Evolutionary conservation across 2,329 filamentous ascomycete species (phyloP).

Genomic region (Trichophaea hybrida): DNA sequence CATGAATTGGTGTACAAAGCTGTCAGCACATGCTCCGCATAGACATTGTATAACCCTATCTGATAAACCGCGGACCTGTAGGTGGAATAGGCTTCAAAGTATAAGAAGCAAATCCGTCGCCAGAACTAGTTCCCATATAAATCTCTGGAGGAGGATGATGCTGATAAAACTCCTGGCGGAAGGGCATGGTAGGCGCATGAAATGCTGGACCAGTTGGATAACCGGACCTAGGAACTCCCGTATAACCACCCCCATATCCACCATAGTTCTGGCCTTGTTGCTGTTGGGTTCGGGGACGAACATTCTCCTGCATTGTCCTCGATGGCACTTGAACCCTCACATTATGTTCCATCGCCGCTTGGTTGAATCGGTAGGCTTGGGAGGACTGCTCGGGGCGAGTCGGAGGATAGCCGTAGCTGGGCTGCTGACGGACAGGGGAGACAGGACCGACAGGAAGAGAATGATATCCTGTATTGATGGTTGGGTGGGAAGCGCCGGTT

Average conservation of each 20-base stretch:
- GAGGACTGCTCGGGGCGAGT: not conserved
- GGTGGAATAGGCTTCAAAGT: not conserved
- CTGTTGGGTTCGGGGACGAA: not conserved
- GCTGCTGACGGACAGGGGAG: not conserved
- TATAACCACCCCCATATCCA: not conserved
- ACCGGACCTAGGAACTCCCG: not conserved
- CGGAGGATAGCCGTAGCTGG: not conserved
- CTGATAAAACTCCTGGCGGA: not conserved
- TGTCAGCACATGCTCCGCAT: no score
- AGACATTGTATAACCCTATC: not conserved
- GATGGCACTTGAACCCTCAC: not conserved
- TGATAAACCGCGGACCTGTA: constrained; percentile 1
- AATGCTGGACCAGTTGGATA: not conserved
- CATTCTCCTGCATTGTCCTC: not conserved
- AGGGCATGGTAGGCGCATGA: not conserved
- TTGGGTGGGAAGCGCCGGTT: not conserved
- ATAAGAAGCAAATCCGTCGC: not conserved
- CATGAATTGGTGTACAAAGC: no score
- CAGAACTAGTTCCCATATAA: not conserved
- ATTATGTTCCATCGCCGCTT: not conserved
- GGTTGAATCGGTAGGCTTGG: not conserved
- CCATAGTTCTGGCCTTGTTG: not conserved
- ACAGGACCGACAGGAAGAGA: not conserved
- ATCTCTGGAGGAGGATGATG: not conserved
- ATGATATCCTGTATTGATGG: not conserved